Conservation (phyloP, 2,329 filamentous ascomycete species). For the Nigrospora sphaerica region DNA sequence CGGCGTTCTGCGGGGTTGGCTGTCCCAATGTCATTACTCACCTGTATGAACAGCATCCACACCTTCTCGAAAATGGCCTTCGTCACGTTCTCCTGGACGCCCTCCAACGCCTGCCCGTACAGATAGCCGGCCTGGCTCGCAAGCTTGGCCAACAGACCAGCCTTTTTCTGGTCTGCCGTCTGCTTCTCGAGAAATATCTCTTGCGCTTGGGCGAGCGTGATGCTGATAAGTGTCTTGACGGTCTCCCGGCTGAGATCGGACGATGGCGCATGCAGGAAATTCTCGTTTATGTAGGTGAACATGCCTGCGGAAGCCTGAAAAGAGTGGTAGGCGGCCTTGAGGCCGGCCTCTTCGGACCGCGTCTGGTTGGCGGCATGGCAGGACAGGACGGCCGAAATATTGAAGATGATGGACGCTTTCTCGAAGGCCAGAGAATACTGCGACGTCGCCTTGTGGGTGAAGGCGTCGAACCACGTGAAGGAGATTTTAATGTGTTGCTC, state of each 20-base stretch:
- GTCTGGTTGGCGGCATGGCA: slow-evolving; percentile 93
- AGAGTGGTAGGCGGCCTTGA: slow-evolving; percentile 96
- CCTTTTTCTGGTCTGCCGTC: slow-evolving; percentile 85
- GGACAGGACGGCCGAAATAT: slow-evolving; percentile 93
- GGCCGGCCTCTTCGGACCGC: slow-evolving; percentile 80
- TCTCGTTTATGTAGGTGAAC: slow-evolving; percentile 99
- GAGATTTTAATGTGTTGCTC: slow-evolving; percentile 99
- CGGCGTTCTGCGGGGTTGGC: too few relatives aligned
- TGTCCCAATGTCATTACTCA: slow-evolving; percentile 29
- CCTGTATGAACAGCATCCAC: slow-evolving; percentile 78
- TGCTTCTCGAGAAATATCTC: slow-evolving; percentile 98
- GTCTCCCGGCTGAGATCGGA: slow-evolving; percentile 94
- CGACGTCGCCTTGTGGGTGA: slow-evolving; percentile 93
- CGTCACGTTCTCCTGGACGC: slow-evolving; percentile 84
- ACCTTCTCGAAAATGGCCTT: slow-evolving; percentile 91
- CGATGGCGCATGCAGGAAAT: slow-evolving; percentile 94
- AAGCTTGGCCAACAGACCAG: slow-evolving; percentile 83
- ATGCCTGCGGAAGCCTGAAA: slow-evolving; percentile 98
- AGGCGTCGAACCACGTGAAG: slow-evolving; percentile 99
- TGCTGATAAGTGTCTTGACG: slow-evolving; percentile 84
- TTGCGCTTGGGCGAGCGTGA: slow-evolving; percentile 93
- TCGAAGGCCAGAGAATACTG: slow-evolving; percentile 97
- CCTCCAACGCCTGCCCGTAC: slow-evolving; percentile 82
- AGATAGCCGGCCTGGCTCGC: slow-evolving; percentile 85
- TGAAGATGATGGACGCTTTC: slow-evolving; percentile 99